Evolutionary conservation across 768 basidiomycete genomes (phyloP).

Genomic region (Mycena capillaripes): DNA sequence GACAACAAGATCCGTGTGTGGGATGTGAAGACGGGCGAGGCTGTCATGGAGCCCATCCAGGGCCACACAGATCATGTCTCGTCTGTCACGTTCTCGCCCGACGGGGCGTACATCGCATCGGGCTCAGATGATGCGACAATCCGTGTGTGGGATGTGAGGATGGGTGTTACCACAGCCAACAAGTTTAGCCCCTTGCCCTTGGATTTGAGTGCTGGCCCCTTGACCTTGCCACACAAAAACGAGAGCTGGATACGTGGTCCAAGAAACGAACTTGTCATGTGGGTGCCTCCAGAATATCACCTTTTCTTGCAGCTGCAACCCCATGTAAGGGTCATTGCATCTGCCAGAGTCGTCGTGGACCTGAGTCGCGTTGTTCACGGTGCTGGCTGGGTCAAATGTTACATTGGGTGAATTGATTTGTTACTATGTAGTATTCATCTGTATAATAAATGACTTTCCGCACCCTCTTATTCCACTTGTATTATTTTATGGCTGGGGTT

Average conservation of each 20-base stretch:
- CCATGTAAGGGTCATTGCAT: background rate
- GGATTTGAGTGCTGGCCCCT: background rate
- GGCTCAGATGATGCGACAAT: background rate
- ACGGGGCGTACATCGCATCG: background rate
- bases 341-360: background rate
- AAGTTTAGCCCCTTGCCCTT: background rate
- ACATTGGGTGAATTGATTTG: background rate
- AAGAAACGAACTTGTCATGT: background rate
- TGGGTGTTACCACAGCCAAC: background rate
- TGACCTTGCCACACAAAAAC: background rate
- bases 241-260: constrained; percentile 9
- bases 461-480: too few species aligned
- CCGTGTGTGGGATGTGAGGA: background rate
- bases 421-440: background rate
- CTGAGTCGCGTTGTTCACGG: background rate
- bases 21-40: too few species aligned
- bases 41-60: too few species aligned
- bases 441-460: too few species aligned
- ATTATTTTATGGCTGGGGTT: too few species aligned
- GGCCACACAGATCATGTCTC: too few species aligned
- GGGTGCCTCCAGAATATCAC: constrained; percentile 4
- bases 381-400: constrained; percentile 13
- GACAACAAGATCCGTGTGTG: too few species aligned
- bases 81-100: too few species aligned
- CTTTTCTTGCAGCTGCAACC: background rate